These are phyloP conservation scores for Pyricularia sp. DNA, from an alignment of 2,329 filamentous ascomycete genomes.

Conservation along the genomic window DNA sequence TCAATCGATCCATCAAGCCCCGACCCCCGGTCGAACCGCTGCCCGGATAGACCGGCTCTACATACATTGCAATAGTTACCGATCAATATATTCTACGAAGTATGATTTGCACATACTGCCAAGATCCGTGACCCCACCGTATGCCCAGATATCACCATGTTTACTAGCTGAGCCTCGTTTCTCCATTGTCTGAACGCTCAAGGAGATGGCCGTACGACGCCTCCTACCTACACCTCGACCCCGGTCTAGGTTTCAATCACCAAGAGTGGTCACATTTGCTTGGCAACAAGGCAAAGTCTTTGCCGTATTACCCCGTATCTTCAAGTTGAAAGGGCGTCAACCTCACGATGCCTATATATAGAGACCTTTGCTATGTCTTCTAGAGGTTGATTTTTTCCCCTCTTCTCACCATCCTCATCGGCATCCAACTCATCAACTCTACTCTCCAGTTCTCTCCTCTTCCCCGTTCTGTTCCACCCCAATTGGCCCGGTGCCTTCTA, in stretches of 20 bases:
- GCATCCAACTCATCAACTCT: background rate
- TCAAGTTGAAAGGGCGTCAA: background rate
- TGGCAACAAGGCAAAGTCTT: background rate
- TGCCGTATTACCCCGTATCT: background rate
- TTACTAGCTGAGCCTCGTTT: background rate
- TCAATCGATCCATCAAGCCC: background rate
- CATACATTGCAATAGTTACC: background rate
- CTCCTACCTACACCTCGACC: background rate
- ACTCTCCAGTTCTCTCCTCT: background rate
- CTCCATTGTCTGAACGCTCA: background rate
- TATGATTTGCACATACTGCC: background rate
- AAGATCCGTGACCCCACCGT: background rate
- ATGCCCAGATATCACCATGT: background rate
- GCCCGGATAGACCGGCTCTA: background rate
- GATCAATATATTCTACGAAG: no score
- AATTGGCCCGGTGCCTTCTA: background rate
- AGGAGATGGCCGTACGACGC: background rate
- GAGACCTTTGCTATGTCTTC: background rate
- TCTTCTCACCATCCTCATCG: conserved; percentile 2
- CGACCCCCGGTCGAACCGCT: background rate
- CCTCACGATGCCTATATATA: conserved; percentile 1
- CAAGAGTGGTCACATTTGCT: background rate
- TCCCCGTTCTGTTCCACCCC: background rate
- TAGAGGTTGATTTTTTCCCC: background rate
- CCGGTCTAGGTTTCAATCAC: background rate